Evolutionary conservation across 192 early-diverging fungal species (phyloP).

Genomic region (Coemansia sp.): DNA sequence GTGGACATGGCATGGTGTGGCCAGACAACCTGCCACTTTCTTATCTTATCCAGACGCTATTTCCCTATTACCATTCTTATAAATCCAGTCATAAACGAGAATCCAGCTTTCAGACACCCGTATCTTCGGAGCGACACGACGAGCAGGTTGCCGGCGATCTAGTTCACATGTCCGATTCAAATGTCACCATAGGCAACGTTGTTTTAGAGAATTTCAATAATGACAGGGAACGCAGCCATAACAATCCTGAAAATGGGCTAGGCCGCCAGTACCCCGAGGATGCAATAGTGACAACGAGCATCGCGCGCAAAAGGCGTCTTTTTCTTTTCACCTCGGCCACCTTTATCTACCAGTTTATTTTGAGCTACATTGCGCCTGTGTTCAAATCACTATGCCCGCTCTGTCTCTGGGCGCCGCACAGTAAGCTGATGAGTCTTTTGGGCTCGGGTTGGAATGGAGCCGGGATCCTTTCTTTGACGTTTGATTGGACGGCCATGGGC

Average conservation of each 20-base stretch:
- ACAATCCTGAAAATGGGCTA: background rate
- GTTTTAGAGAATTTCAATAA: background rate
- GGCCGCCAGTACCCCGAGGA: too few relatives aligned
- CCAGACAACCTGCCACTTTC: slow-evolving; percentile 44
- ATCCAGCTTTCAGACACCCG: too few relatives aligned
- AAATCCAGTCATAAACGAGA: background rate
- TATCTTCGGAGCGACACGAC: too few relatives aligned
- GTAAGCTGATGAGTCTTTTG: slow-evolving; percentile 27
- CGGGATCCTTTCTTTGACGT: slow-evolving; percentile 67
- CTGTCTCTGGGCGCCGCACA: slow-evolving; percentile 54
- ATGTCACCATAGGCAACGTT: background rate
- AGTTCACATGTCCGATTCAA: background rate
- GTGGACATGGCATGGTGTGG: slow-evolving; percentile 30
- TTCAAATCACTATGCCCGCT: slow-evolving; percentile 67
- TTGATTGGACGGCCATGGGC: slow-evolving; percentile 72
- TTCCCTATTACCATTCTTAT: background rate
- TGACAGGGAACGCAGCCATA: background rate
- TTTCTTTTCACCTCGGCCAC: slow-evolving; percentile 25
- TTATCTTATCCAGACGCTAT: slow-evolving; percentile 42
- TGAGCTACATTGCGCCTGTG: slow-evolving; percentile 66
- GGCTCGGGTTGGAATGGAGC: slow-evolving; percentile 61
- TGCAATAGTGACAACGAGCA: slow-evolving; percentile 4
- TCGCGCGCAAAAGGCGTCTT: slow-evolving; percentile 23
- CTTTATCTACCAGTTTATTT: slow-evolving; percentile 57
- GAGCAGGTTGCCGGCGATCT: background rate